A percentile compares a stretch with the other conserved stretches of the same genome.
These are phyloP conservation scores for Epichloe sibirici DNA, from an alignment of 2,329 filamentous ascomycete species.

Conservation along the genomic window DNA sequence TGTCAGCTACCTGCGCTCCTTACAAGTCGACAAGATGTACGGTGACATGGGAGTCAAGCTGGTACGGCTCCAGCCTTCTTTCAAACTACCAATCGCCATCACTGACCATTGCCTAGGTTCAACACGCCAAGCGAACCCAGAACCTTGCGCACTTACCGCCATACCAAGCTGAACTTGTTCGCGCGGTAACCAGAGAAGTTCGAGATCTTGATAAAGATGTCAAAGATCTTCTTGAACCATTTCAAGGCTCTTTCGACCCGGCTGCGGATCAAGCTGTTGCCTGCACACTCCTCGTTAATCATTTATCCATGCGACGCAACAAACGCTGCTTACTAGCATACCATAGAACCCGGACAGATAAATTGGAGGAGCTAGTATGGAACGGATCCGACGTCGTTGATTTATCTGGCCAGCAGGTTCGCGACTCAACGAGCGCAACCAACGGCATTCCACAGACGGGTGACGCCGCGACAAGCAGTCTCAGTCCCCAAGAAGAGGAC, in stretches of 20 bases:
- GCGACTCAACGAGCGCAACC: constrained; percentile 21
- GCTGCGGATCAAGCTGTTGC: constrained; percentile 71
- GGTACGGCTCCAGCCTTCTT: constrained; percentile 33
- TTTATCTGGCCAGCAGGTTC: constrained; percentile 44
- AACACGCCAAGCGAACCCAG: constrained; percentile 91
- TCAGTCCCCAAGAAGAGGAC: constrained; percentile 93
- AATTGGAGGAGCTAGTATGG: constrained; percentile 91
- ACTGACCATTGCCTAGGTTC: constrained; percentile 45
- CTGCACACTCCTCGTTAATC: constrained; percentile 82
- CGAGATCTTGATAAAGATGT: constrained; percentile 87
- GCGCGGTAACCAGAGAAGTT: constrained; percentile 78
- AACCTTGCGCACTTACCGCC: constrained; percentile 75
- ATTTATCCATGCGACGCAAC: constrained; percentile 89
- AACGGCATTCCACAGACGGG: constrained; percentile 24
- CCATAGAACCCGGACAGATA: constrained; percentile 79
- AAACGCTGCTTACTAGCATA: constrained; percentile 94
- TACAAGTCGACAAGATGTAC: constrained; percentile 48
- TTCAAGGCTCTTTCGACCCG: constrained; percentile 76
- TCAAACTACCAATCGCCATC: background rate
- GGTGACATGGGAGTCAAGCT: constrained; percentile 79
- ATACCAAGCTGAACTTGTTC: constrained; percentile 86
- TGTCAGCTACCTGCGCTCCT: background rate
- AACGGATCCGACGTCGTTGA: constrained; percentile 75
- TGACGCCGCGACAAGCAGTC: constrained; percentile 53
- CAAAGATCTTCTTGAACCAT: constrained; percentile 64